Evolutionary conservation across 257 asterid species (phyloP).

Genomic region (Marsdenia floribunda): DNA sequence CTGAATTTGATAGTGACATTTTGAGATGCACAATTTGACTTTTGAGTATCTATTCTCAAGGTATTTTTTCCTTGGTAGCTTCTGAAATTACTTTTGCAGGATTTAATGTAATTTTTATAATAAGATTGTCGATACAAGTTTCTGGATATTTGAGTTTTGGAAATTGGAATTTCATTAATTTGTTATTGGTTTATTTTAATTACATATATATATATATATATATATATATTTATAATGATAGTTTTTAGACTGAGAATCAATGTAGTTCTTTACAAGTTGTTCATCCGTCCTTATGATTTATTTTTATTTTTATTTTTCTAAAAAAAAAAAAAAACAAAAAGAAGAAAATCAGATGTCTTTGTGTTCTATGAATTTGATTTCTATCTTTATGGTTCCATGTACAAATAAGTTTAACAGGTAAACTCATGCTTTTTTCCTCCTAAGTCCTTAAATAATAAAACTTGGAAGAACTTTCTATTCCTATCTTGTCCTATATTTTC

Average conservation of each 20-base stretch:
- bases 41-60: neutral
- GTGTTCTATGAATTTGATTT: neutral
- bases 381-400: neutral
- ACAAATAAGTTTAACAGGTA: neutral
- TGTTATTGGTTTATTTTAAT: neutral
- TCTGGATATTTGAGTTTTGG: neutral
- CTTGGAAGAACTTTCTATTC: neutral
- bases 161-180: neutral
- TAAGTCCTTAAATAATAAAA: neutral
- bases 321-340: neutral
- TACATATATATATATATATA: no score
- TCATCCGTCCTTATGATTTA: neutral
- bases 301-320: no score
- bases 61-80: neutral
- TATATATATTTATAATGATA: neutral
- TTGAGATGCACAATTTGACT: neutral
- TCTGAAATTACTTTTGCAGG: neutral
- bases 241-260: neutral
- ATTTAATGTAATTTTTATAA: neutral
- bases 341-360: neutral
- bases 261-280: neutral
- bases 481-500: neutral
- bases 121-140: neutral
- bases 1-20: neutral
- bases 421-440: neutral